Conservation (phyloP, 768 basidiomycete species). For the Auriscalpium orientale region DNA sequence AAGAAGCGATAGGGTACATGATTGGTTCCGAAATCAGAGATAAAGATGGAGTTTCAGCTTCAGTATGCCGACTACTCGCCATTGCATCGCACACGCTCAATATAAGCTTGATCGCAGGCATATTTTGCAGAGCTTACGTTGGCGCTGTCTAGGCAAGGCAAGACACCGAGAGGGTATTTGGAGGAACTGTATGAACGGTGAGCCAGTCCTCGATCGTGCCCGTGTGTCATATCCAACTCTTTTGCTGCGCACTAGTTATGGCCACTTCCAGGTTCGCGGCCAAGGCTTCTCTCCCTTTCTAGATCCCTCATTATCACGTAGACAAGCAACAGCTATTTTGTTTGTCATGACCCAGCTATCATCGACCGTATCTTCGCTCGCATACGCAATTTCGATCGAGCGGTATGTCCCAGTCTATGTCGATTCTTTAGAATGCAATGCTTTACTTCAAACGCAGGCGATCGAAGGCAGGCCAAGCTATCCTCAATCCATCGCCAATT, state of each 20-base stretch:
- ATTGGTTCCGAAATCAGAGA: conserved; percentile 72
- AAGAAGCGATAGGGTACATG: conserved; percentile 92
- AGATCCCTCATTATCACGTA: conserved; percentile 19
- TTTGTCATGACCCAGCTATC: conserved; percentile 58
- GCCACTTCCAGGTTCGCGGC: conserved; percentile 58
- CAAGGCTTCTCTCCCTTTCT: neutral
- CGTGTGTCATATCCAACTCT: neutral
- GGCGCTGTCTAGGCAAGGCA: conserved; percentile 40
- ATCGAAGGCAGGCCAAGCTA: conserved; percentile 34
- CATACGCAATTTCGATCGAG: conserved; percentile 50
- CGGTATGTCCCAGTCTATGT: conserved; percentile 16
- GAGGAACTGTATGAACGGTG: conserved; percentile 56
- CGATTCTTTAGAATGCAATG: neutral
- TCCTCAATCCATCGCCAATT: conserved; percentile 51
- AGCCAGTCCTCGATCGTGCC: conserved; percentile 8
- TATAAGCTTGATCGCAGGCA: conserved; percentile 31
- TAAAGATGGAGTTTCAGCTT: conserved; percentile 83
- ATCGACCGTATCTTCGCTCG: conserved; percentile 63
- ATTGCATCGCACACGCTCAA: neutral
- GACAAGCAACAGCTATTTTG: conserved; percentile 80
- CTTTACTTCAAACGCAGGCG: conserved; percentile 4
- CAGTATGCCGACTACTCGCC: conserved; percentile 33
- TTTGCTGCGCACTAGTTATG: conserved; percentile 42
- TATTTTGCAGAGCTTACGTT: conserved; percentile 63
- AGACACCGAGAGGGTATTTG: conserved; percentile 50